Evolutionary conservation across 129 eudicot species (phyloP), one percentile per base, ranked within the genome.

Genomic region (Arctium lappa): DNA sequence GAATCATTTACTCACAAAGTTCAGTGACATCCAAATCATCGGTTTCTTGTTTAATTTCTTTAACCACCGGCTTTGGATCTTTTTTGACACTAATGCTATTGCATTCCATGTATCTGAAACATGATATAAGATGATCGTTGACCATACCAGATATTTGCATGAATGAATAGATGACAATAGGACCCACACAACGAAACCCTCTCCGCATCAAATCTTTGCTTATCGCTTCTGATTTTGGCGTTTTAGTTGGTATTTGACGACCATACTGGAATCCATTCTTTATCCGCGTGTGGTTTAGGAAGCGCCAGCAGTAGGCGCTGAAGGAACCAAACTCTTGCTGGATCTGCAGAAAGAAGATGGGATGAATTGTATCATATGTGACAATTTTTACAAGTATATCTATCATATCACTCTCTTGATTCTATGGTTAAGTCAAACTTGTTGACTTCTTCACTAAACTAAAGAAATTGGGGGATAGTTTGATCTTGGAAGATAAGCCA

Each of bases 61-160:
- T 65, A 27, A 79, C 48, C 65, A 69, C 29, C 0, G 86, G 76
- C 30, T 74, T 84, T 10, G 69, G 76, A 70, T 66, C 83, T 42
- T 42, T 73, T 73, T 75, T 76, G 15, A 33, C 44, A 74, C 9
- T 16, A 42, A 77, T 69, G 42, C 22, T 77, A 63, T 75, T 79
- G 83, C 92, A 94, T 71, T 91, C 93, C 1, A n/a, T 82, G 94
- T 88, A 88, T 88, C 94, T 88, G 71, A 84, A 91, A 91, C 98
- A 94, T 15, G 94, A 84, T 66, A 83, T 40, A 39, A 94, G 94
- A 86, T 94, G 98, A 78, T 94, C 97, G 16, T 91, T 94, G 38
- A 86, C 90, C 89, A 94, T 80, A 3, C 98, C 98, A 11, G 98
- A 80, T 1, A 89, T 89, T 89, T 94, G 98, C 98, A 94, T 94